Conservation (phyloP, 1,284 basidiomycete species). For the Bjerkandera adusta region DNA sequence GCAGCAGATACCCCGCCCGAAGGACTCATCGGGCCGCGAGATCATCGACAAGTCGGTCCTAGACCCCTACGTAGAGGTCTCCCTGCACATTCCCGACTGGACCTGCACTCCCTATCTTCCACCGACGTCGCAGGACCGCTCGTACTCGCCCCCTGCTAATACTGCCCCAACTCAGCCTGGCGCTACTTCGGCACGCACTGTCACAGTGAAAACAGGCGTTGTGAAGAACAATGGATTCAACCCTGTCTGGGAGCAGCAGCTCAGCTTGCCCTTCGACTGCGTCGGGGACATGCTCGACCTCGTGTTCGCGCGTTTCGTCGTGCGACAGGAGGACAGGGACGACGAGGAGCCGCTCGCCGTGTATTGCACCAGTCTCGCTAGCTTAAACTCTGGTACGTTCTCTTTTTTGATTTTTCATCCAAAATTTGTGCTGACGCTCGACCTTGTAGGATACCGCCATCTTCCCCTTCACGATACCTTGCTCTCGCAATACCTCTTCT, state of each 20-base stretch:
- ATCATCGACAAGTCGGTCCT: constrained; percentile 57
- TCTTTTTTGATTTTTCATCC: background rate
- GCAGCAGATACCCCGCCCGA: constrained; percentile 84
- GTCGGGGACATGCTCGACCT: constrained; percentile 79
- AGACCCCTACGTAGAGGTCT: constrained; percentile 80
- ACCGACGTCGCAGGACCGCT: constrained; percentile 13
- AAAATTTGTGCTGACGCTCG: constrained; percentile 2
- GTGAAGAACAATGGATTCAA: constrained; percentile 89
- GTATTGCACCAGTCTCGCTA: constrained; percentile 68
- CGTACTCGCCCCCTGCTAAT: constrained; percentile 22
- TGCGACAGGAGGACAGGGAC: constrained; percentile 64
- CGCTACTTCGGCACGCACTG: constrained; percentile 43
- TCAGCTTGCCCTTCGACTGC: constrained; percentile 72
- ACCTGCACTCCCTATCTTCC: constrained; percentile 34
- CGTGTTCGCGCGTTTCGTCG: constrained; percentile 78
- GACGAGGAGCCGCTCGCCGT: constrained; percentile 68
- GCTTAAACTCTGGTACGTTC: constrained; percentile 65
- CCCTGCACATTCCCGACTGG: constrained; percentile 78
- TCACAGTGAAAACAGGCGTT: constrained; percentile 54
- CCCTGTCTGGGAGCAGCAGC: constrained; percentile 79
- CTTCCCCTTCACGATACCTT: constrained; percentile 82
- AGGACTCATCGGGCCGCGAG: constrained; percentile 63
- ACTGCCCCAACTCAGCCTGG: constrained; percentile 19
- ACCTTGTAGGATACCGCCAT: constrained; percentile 74
- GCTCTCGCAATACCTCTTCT: constrained; percentile 83